Evolutionary conservation across 1,284 basidiomycete genomes (phyloP).

Genomic region (Cutaneotrichosporon cutaneum): DNA sequence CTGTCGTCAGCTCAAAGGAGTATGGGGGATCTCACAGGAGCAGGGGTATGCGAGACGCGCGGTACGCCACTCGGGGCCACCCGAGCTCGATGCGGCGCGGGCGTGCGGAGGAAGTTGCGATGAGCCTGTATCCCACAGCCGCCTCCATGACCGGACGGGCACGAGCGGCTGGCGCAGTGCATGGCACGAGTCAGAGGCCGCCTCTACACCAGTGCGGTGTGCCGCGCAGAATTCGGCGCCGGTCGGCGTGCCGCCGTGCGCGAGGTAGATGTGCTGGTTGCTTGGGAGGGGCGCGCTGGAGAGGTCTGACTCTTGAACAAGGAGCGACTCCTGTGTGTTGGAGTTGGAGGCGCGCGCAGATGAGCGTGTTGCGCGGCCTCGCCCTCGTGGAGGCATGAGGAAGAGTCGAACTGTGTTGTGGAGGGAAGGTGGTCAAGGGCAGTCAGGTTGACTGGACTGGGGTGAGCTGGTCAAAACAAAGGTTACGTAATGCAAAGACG

Average conservation of each 20-base stretch:
- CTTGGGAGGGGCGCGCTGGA: constrained; percentile 30
- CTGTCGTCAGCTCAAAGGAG: constrained; percentile 6
- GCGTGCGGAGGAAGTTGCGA: not conserved
- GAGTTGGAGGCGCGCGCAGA: not conserved
- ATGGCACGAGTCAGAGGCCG: constrained; percentile 23
- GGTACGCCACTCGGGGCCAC: constrained; percentile 30
- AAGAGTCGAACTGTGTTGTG: not conserved
- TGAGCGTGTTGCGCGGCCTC: constrained; percentile 8
- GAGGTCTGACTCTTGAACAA: constrained; percentile 1
- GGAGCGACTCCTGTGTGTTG: not conserved
- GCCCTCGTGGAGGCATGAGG: constrained; percentile 13
- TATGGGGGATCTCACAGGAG: constrained; percentile 24
- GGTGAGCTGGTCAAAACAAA: not conserved
- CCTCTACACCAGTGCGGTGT: constrained; percentile 27
- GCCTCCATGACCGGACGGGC: not conserved
- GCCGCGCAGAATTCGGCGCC: not conserved
- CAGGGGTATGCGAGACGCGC: constrained; percentile 33
- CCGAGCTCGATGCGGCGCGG: not conserved
- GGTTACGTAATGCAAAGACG: constrained; percentile 14
- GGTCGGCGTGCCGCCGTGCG: constrained; percentile 15
- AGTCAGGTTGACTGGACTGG: too few relatives aligned
- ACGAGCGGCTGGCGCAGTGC: constrained; percentile 6
- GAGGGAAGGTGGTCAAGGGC: not conserved
- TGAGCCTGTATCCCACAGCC: constrained; percentile 10
- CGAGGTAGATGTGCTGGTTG: constrained; percentile 26